Percentiles rank a stretch among this genome's conserved stretches.
phyloP scores from a whole-genome alignment of 441 rosid genomes.

The Jatropha multifida region DNA sequence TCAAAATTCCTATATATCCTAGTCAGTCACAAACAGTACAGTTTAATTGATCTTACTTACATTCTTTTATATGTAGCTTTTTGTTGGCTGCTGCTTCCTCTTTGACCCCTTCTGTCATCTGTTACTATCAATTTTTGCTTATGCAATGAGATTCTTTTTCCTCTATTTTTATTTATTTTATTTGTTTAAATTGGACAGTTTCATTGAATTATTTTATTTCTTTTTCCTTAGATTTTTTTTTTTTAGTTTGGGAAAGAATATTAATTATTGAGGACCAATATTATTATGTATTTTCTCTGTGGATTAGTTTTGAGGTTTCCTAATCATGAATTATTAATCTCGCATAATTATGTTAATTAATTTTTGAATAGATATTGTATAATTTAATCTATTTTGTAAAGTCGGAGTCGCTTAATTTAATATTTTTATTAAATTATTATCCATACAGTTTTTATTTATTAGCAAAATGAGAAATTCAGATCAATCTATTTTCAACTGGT shows the following conservation, averaged over 20 bases:
- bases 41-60: not conserved
- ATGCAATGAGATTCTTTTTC: not conserved
- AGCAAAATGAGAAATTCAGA: too few species aligned
- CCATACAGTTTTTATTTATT: too few species aligned
- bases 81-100: too few species aligned
- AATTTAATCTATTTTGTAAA: not conserved
- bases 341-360: too few species aligned
- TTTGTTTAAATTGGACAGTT: not conserved
- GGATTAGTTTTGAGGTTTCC: not conserved
- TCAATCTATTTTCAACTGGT: too few species aligned
- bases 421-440: too few species aligned
- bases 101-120: too few species aligned
- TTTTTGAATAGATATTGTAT: too few species aligned
- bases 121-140: not conserved
- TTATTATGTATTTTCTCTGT: not conserved
- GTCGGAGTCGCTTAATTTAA: too few species aligned
- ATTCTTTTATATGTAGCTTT: too few species aligned
- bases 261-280: not conserved
- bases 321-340: not conserved
- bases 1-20: not conserved
- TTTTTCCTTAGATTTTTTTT: too few species aligned
- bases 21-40: not conserved
- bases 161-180: not conserved
- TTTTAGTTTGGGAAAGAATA: not conserved
- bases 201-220: conserved; percentile 13